Percentiles rank a stretch among this genome's conserved stretches.
Evolutionary conservation across 2,329 filamentous ascomycete genomes (phyloP).

Genomic region (Amesomyces nigricolor): DNA sequence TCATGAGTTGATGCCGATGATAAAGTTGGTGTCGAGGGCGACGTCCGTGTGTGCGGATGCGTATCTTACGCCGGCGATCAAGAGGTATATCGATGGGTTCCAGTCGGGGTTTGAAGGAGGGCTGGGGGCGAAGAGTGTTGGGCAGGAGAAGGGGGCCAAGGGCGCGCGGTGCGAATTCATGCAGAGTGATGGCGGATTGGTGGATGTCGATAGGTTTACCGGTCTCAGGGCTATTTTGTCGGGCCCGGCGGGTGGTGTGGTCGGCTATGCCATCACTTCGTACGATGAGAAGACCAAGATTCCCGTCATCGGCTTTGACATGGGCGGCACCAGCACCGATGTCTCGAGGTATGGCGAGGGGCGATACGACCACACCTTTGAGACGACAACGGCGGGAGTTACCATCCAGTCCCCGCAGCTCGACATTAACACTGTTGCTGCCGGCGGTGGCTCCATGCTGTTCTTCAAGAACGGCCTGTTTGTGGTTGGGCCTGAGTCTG

Average conservation of each 20-base stretch:
- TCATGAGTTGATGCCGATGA: conserved; percentile 84
- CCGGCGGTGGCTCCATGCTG: conserved; percentile 76
- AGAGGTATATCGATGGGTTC: conserved; percentile 69
- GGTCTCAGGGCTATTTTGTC: conserved; percentile 81
- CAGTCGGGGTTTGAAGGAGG: conserved; percentile 75
- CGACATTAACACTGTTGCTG: conserved; percentile 92
- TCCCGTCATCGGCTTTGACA: conserved; percentile 91
- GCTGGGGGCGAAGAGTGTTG: conserved; percentile 69
- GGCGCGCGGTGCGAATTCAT: conserved; percentile 89
- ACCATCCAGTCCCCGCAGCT: conserved; percentile 89
- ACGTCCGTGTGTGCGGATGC: conserved; percentile 76
- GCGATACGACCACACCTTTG: conserved; percentile 87
- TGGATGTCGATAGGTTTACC: conserved; percentile 75
- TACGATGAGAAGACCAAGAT: conserved; percentile 78
- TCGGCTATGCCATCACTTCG: conserved; percentile 86
- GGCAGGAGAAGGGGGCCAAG: conserved; percentile 55
- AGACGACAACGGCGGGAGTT: conserved; percentile 89
- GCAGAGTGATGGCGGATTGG: conserved; percentile 75
- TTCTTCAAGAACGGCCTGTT: conserved; percentile 90
- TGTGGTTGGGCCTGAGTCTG: conserved; percentile 83
- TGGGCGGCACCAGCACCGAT: conserved; percentile 91
- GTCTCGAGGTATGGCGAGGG: conserved; percentile 82
- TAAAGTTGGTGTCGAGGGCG: conserved; percentile 70
- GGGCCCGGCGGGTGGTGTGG: conserved; percentile 87
- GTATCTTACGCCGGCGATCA: conserved; percentile 73